Evolutionary conservation across 352 stramenopile genomes (phyloP), one percentile per base, ranked within the genome.

Genomic region (Globisporangium lucens): DNA sequence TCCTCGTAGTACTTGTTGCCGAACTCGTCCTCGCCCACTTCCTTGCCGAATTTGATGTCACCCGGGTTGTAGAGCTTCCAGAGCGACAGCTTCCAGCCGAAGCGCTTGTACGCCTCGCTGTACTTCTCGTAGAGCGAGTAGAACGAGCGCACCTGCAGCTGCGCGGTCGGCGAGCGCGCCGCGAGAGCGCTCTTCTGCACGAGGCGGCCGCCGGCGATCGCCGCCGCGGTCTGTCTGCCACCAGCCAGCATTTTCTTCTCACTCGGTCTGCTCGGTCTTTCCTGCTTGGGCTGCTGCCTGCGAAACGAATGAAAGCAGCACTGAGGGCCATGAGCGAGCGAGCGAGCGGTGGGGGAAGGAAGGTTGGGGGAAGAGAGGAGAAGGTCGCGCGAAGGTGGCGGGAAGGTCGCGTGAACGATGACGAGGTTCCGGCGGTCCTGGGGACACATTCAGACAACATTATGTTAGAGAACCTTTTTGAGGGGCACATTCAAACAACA

Each of bases 11-110:
- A 96, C 76, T 90, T 87, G 77, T 90, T 89, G 53, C 88, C 88
- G 68, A 94, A 92, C 74, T 90, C 74, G 69, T 96, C 88, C 63
- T 89, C 68, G 47, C 88, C 88, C 29, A 96, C 86, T 46, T 83
- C 76, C 60, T 89, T 85, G 20, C 88, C 88, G 69, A 96, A 96
- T 75, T 96, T 96, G 72, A 96, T 85, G 67, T 96, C 88, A 15
- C 85, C 85, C 2, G 85, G 82, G 73, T 93, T 93, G 75, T 93
- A 96, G n/a, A 96, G 81, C 71, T 94, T 93, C 88, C 88, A 96
- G 47, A 96, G 77, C 58, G 81, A 83, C 9, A 79, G 74, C 82
- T 94, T 90, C 72, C 75, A 88, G 57, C 88, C 88, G 75, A 83
- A 96, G 59, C 87, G 86, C 73, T 91, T 89, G 75, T 87, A 76